Evolutionary conservation across 2,329 filamentous ascomycete genomes (phyloP).

Genomic region (Talaromyces islandicus): DNA sequence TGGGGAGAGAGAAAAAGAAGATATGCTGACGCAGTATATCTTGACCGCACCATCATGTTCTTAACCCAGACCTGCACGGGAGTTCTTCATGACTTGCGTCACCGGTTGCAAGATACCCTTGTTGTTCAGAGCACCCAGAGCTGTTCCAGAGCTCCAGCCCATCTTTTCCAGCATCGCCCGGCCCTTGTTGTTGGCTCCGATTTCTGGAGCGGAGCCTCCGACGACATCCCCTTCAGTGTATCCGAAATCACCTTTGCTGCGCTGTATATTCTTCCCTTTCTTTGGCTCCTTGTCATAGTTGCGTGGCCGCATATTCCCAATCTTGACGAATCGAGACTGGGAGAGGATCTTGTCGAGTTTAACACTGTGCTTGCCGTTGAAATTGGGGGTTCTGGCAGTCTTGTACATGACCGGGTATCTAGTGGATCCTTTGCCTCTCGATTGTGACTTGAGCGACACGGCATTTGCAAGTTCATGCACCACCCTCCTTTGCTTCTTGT

Average conservation of each 20-base stretch:
- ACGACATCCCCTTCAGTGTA: slow-evolving; percentile 85
- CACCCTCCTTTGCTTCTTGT: slow-evolving; percentile 66
- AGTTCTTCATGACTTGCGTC: slow-evolving; percentile 77
- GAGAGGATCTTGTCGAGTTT: slow-evolving; percentile 37
- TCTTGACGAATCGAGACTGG: slow-evolving; percentile 24
- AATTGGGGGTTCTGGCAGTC: slow-evolving; percentile 59
- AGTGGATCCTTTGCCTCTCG: slow-evolving; percentile 64
- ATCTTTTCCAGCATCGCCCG: slow-evolving; percentile 90
- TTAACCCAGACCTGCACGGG: slow-evolving; percentile 73
- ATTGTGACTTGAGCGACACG: slow-evolving; percentile 78
- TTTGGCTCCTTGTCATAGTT: not conserved
- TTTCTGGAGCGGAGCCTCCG: slow-evolving; percentile 75
- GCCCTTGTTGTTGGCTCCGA: slow-evolving; percentile 76
- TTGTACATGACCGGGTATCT: slow-evolving; percentile 75
- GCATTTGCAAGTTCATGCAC: slow-evolving; percentile 73
- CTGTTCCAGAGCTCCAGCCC: slow-evolving; percentile 88
- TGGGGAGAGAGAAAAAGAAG: not conserved
- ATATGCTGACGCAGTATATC: not conserved
- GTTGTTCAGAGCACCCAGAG: slow-evolving; percentile 73
- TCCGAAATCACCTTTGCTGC: slow-evolving; percentile 42
- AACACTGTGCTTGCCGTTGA: slow-evolving; percentile 50
- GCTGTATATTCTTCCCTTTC: not conserved
- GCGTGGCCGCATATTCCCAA: slow-evolving; percentile 28
- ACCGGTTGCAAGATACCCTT: slow-evolving; percentile 86
- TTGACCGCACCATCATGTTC: no score